These are phyloP conservation scores for Paratinospora sagittata DNA, from an alignment of 164 flowering plant species.

Conservation along the genomic window DNA sequence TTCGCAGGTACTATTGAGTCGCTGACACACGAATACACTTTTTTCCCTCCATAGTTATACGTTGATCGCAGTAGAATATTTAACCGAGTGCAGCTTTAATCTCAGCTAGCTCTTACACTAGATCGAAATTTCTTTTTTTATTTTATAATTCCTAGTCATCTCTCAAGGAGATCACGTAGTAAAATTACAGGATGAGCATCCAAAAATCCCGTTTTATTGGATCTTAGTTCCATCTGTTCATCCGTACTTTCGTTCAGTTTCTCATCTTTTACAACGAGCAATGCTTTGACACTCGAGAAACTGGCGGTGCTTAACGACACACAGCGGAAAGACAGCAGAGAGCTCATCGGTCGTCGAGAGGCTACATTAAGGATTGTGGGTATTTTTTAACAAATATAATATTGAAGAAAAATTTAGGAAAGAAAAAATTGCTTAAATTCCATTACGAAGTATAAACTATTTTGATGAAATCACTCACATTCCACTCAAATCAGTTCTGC, in stretches of 20 bases:
- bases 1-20: constrained; percentile 37
- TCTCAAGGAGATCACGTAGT: neutral
- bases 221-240: neutral
- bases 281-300: neutral
- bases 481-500: no score
- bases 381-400: neutral
- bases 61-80: no score
- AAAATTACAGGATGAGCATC: neutral
- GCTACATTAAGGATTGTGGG: neutral
- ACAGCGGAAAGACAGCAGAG: neutral
- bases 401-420: neutral
- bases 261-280: neutral
- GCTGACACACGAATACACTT: neutral
- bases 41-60: no score
- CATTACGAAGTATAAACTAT: no score
- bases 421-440: neutral
- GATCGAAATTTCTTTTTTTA: neutral
- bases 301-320: no score
- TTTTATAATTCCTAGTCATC: neutral
- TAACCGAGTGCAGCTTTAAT: no score
- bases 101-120: neutral
- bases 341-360: neutral
- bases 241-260: neutral
- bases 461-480: no score
- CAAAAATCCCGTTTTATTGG: neutral